Evolutionary conservation across 1,284 basidiomycete species (phyloP).

Genomic region (Phellopilus nigrolimitatus): DNA sequence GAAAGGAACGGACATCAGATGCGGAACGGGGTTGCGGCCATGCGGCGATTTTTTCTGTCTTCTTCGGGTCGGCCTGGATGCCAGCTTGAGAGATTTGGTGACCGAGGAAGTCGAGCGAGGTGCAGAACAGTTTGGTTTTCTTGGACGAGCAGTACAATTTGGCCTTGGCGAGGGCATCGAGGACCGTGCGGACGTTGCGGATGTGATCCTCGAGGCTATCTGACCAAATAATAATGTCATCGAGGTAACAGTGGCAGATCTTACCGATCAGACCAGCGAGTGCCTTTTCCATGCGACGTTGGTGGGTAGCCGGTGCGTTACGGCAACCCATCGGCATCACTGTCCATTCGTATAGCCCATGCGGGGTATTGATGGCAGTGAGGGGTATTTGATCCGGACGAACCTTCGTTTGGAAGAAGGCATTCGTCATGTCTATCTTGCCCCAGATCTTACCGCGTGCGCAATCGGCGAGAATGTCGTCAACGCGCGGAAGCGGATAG

Average conservation of each 20-base stretch:
- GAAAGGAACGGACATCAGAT: constrained; percentile 31
- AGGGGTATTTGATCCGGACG: constrained; percentile 33
- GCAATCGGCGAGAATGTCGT: too few relatives aligned
- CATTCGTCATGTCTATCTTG: too few relatives aligned
- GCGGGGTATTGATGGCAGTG: constrained; percentile 36
- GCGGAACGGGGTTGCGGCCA: constrained; percentile 34
- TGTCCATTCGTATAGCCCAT: constrained; percentile 38
- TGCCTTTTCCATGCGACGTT: constrained; percentile 30
- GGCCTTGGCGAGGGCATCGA: constrained; percentile 25
- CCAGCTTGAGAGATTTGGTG: constrained; percentile 32
- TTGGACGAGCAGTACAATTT: constrained; percentile 28
- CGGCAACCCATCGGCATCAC: too few relatives aligned
- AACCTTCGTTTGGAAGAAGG: too few relatives aligned
- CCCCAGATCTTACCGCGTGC: too few relatives aligned
- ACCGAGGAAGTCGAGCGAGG: constrained; percentile 31
- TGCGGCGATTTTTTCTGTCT: constrained; percentile 30
- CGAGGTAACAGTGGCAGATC: constrained; percentile 38
- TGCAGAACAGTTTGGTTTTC: constrained; percentile 31
- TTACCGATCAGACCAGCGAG: constrained; percentile 31
- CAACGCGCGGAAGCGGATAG: constrained; percentile 36
- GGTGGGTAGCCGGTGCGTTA: constrained; percentile 36
- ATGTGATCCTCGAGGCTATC: constrained; percentile 33
- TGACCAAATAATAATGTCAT: constrained; percentile 43
- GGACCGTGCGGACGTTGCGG: constrained; percentile 27
- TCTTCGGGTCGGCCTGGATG: constrained; percentile 31